Percentiles rank a stretch among this genome's conserved stretches.
phyloP scores from a whole-genome alignment of 495 filamentous ascomycete species.

The Penicillium cosmopolitanum region DNA sequence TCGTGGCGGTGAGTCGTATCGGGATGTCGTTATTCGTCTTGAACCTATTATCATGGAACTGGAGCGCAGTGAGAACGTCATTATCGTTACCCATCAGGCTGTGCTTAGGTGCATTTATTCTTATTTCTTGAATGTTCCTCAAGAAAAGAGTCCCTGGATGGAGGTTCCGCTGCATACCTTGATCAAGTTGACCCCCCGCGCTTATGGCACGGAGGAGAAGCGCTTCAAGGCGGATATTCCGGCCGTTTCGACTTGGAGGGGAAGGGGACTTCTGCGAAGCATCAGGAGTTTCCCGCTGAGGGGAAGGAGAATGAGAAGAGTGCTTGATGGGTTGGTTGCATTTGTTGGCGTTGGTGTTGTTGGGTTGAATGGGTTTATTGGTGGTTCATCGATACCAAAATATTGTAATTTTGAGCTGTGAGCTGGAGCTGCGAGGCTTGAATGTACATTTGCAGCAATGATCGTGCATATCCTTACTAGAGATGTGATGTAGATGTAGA shows the following conservation, averaged over 20 bases:
- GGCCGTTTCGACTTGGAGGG: slow-evolving; percentile 91
- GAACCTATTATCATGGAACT: slow-evolving; percentile 99
- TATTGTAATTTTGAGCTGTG: neutral
- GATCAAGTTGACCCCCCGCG: slow-evolving; percentile 92
- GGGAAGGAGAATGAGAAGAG: slow-evolving; percentile 24
- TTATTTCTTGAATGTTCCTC: slow-evolving; percentile 96
- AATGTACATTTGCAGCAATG: neutral
- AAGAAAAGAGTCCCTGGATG: slow-evolving; percentile 96
- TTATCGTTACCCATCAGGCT: slow-evolving; percentile 97
- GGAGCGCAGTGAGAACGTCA: slow-evolving; percentile 92
- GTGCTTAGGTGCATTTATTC: slow-evolving; percentile 96
- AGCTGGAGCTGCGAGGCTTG: neutral
- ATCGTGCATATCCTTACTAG: no score
- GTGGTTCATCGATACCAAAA: slow-evolving; percentile 3
- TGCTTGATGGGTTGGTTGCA: slow-evolving; percentile 13
- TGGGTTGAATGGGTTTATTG: neutral
- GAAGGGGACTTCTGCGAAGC: slow-evolving; percentile 86
- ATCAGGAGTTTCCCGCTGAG: slow-evolving; percentile 51
- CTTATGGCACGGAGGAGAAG: slow-evolving; percentile 90
- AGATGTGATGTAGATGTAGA: neutral
- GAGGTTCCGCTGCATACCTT: slow-evolving; percentile 91
- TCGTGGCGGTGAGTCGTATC: slow-evolving; percentile 93
- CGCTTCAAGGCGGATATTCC: slow-evolving; percentile 86
- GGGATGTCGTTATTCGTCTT: slow-evolving; percentile 94
- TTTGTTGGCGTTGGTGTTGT: neutral